Conservation (phyloP, 2,329 filamentous ascomycete species). For the Penicillium psychrosexuale region DNA sequence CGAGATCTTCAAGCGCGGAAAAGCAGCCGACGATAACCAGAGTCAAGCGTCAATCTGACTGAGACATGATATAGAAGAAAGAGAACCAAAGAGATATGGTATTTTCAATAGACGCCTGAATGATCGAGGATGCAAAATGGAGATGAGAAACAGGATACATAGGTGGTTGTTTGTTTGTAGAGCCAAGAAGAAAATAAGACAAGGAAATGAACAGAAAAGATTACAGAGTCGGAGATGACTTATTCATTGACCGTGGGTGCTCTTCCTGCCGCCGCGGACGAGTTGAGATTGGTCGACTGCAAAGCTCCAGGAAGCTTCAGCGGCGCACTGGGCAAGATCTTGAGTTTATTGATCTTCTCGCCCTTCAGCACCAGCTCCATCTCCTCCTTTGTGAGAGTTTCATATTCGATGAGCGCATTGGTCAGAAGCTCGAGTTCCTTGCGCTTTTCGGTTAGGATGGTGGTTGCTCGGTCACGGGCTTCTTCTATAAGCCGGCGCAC, state of each 20-base stretch:
- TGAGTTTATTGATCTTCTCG: conserved; percentile 70
- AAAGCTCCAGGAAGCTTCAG: conserved; percentile 65
- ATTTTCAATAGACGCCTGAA: conserved; percentile 27
- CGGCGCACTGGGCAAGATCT: conserved; percentile 51
- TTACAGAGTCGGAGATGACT: not conserved
- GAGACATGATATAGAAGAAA: not conserved
- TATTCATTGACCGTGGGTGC: conserved; percentile 25
- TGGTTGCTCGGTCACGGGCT: conserved; percentile 68
- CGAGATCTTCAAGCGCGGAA: no score
- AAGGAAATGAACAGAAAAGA: conserved; percentile 3
- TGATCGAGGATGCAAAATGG: conserved; percentile 20
- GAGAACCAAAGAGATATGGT: conserved; percentile 15
- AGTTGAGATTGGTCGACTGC: conserved; percentile 30
- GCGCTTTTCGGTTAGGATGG: conserved; percentile 69
- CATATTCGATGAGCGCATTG: conserved; percentile 87
- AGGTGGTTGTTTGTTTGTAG: not conserved
- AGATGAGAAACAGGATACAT: not conserved
- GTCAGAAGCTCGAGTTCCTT: conserved; percentile 85
- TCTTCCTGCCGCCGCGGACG: conserved; percentile 22
- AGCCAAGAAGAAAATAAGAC: conserved; percentile 7
- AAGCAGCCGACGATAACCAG: not conserved
- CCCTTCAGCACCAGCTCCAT: conserved; percentile 87
- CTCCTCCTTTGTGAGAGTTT: conserved; percentile 84
- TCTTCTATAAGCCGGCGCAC: conserved; percentile 82
- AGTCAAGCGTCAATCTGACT: not conserved